A percentile compares a stretch with the other conserved stretches of the same genome.
phyloP scores from a whole-genome alignment of 2,329 filamentous ascomycete genomes.

The Raffaelea albimanens region DNA sequence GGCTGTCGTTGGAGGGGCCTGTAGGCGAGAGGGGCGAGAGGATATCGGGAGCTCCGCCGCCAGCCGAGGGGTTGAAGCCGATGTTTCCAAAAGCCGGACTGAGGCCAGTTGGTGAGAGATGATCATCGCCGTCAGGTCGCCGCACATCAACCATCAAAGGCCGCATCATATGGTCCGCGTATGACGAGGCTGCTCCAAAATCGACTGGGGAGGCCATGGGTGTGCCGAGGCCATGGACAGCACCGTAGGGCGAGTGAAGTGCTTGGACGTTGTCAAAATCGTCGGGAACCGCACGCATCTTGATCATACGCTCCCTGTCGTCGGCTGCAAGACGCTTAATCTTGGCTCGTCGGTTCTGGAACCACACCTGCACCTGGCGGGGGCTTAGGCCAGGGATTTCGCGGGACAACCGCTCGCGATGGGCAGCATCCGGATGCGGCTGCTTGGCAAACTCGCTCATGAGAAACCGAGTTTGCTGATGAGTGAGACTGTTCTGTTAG shows the following conservation, averaged over 20 bases:
- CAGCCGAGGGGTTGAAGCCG: slow-evolving; percentile 47
- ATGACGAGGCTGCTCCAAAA: slow-evolving; percentile 35
- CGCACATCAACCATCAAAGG: slow-evolving; percentile 62
- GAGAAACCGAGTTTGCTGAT: slow-evolving; percentile 92
- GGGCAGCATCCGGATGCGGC: slow-evolving; percentile 84
- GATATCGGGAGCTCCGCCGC: slow-evolving; percentile 42
- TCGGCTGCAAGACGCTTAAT: slow-evolving; percentile 63
- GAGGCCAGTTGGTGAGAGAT: slow-evolving; percentile 53
- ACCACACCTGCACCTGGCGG: slow-evolving; percentile 95
- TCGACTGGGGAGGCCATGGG: slow-evolving; percentile 40
- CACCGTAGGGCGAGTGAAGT: slow-evolving; percentile 57
- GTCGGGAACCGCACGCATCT: slow-evolving; percentile 61
- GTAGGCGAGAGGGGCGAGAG: slow-evolving; percentile 48
- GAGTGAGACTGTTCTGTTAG: slow-evolving; percentile 60
- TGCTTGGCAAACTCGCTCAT: slow-evolving; percentile 97
- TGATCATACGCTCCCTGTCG: slow-evolving; percentile 61
- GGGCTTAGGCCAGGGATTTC: slow-evolving; percentile 89
- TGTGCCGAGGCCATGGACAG: slow-evolving; percentile 42
- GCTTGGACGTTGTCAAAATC: slow-evolving; percentile 63
- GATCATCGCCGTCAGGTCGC: slow-evolving; percentile 50
- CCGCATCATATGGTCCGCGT: slow-evolving; percentile 53
- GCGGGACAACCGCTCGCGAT: slow-evolving; percentile 74
- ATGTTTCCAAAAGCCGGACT: slow-evolving; percentile 60
- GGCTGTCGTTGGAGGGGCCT: slow-evolving; percentile 23
- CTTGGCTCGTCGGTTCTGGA: slow-evolving; percentile 78